These are phyloP conservation scores for Xylaria flabelliformis DNA, from an alignment of 495 filamentous ascomycete species.

Conservation along the genomic window DNA sequence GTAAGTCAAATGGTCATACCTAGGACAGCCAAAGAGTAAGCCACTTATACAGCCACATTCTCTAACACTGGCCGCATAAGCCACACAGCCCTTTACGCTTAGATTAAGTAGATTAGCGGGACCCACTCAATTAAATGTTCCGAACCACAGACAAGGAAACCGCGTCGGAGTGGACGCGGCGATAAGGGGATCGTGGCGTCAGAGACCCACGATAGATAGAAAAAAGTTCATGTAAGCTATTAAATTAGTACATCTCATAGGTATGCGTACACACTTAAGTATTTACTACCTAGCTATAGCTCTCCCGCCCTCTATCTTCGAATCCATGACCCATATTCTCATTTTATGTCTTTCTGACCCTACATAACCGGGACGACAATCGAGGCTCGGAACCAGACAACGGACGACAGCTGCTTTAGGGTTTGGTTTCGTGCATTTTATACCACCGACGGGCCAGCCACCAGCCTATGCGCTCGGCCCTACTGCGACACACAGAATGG, in stretches of 20 bases:
- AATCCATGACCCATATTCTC: background rate
- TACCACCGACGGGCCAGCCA: conserved; percentile 31
- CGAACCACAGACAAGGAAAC: background rate
- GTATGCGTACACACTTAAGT: background rate
- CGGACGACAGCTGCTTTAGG: background rate
- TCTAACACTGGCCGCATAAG: background rate
- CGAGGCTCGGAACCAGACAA: background rate
- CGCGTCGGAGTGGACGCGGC: background rate
- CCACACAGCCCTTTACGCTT: background rate
- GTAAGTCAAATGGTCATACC: too few relatives aligned
- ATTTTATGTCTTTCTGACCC: background rate
- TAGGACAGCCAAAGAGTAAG: too few relatives aligned
- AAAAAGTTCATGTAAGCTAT: conserved; percentile 9
- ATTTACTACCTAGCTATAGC: background rate
- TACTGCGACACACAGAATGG: conserved; percentile 34
- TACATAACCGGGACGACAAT: background rate
- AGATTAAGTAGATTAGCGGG: background rate
- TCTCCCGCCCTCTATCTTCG: background rate
- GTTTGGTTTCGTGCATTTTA: background rate
- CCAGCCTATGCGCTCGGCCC: conserved; percentile 30
- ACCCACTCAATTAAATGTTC: conserved; percentile 8
- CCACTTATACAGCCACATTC: background rate
- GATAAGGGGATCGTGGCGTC: conserved; percentile 30
- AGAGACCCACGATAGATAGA: conserved; percentile 29
- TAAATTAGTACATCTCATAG: background rate